Percentiles rank a stretch among this genome's conserved stretches.
Evolutionary conservation across 441 rosid genomes (phyloP).

Genomic region (Gossypium gossypioides): DNA sequence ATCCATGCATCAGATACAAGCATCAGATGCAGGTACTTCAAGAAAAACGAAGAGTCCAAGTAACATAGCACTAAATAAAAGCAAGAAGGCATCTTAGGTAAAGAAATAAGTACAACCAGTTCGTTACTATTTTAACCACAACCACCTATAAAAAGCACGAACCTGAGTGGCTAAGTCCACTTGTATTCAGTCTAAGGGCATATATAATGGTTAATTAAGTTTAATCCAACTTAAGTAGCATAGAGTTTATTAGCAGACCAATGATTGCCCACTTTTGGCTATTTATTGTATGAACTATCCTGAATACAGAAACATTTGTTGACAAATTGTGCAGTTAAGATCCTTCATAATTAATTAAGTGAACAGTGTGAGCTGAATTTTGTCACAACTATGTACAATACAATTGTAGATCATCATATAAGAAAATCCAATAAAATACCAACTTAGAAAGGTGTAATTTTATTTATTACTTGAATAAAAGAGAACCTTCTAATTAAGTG

Average conservation of each 20-base stretch:
- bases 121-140: background rate
- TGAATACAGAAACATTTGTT: background rate
- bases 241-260: background rate
- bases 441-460: background rate
- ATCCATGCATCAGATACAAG: too few species aligned
- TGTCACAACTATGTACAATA: background rate
- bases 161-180: background rate
- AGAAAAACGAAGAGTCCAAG: too few species aligned
- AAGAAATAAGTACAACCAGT: background rate
- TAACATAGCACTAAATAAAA: background rate
- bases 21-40: too few species aligned
- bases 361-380: background rate
- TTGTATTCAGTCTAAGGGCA: background rate
- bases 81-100: background rate
- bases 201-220: background rate
- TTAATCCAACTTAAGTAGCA: background rate
- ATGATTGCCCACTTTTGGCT: background rate
- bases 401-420: background rate
- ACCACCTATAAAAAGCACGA: background rate
- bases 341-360: slow-evolving; percentile 1
- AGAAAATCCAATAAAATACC: background rate
- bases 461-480: background rate
- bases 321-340: background rate
- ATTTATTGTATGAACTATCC: background rate
- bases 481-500: background rate